Conservation (phyloP, 2,329 filamentous ascomycete genomes). For the Dothideomycetidae sp. region DNA sequence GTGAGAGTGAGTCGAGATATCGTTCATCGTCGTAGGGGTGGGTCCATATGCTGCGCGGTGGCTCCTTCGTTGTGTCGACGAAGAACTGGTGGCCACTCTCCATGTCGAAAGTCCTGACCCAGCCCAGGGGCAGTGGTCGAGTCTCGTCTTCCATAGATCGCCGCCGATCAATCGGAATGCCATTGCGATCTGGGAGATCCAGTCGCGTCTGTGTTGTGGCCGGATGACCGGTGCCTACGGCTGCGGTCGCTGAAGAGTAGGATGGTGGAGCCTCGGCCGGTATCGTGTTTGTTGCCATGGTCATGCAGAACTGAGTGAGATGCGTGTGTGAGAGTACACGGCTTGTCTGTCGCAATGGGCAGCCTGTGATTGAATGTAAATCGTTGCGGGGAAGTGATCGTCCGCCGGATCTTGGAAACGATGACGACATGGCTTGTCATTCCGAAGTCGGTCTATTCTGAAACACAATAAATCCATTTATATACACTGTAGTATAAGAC, state of each 20-base stretch:
- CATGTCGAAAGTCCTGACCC: constrained; percentile 43
- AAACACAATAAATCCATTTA: too few relatives aligned
- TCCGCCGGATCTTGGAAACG: too few relatives aligned
- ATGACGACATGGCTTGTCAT: too few relatives aligned
- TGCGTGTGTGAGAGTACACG: too few relatives aligned
- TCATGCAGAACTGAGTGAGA: too few relatives aligned
- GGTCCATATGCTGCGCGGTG: constrained; percentile 45
- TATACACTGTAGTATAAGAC: too few relatives aligned
- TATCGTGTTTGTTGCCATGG: too few relatives aligned
- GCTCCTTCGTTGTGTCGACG: constrained; percentile 41
- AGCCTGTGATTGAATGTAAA: too few relatives aligned
- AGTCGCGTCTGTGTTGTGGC: background rate
- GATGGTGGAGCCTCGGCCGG: constrained; percentile 2
- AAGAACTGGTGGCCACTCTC: constrained; percentile 46
- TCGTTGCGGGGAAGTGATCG: too few relatives aligned
- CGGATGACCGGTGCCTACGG: background rate
- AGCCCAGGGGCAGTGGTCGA: constrained; percentile 40
- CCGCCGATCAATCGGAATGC: constrained; percentile 18
- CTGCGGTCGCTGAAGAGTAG: constrained; percentile 2
- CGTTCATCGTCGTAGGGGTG: constrained; percentile 47
- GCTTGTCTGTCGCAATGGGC: too few relatives aligned
- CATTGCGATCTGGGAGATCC: background rate
- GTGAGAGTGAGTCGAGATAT: constrained; percentile 35
- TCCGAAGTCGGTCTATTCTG: too few relatives aligned
- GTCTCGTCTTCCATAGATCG: constrained; percentile 50